These are phyloP conservation scores for Stachybotrys chartarum DNA, from an alignment of 2,329 filamentous ascomycete species.

Conservation along the genomic window DNA sequence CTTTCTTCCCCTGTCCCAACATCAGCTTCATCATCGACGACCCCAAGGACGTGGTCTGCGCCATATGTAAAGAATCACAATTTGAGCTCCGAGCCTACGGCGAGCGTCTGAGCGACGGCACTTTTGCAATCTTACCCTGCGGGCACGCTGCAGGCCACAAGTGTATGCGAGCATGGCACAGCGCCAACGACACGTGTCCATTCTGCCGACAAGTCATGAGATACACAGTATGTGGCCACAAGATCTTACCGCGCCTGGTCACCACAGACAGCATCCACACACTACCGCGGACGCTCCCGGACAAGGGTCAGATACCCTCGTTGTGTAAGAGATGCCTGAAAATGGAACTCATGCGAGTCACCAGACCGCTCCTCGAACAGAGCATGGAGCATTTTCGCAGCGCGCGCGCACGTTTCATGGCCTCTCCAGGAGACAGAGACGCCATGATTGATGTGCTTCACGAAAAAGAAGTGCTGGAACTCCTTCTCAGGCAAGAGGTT, in stretches of 20 bases:
- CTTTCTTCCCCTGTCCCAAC: conserved; percentile 18
- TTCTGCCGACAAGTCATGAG: conserved; percentile 23
- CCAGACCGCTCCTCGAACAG: conserved; percentile 7
- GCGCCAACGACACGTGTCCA: conserved; percentile 17
- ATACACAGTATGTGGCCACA: conserved; percentile 22
- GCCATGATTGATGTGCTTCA: neutral
- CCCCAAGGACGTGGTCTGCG: conserved; percentile 13
- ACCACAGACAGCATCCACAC: conserved; percentile 19
- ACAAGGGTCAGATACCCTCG: conserved; percentile 20
- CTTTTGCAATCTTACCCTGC: conserved; percentile 24
- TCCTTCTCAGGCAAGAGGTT: neutral
- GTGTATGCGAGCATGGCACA: conserved; percentile 22
- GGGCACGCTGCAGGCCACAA: conserved; percentile 23
- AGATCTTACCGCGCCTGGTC: conserved; percentile 15
- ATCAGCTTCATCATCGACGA: conserved; percentile 18
- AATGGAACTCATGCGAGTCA: conserved; percentile 3
- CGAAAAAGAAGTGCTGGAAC: neutral
- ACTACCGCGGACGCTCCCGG: conserved; percentile 23
- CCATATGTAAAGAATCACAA: conserved; percentile 15
- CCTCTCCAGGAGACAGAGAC: neutral
- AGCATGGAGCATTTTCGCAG: conserved; percentile 5
- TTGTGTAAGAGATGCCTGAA: conserved; percentile 12
- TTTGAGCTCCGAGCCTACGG: conserved; percentile 10
- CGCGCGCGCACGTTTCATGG: neutral
- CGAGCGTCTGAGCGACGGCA: conserved; percentile 7